Percentiles rank a stretch among this genome's conserved stretches.
These are phyloP conservation scores for Sarcodon sp. DNA, from an alignment of 768 basidiomycete species.

Conservation along the genomic window DNA sequence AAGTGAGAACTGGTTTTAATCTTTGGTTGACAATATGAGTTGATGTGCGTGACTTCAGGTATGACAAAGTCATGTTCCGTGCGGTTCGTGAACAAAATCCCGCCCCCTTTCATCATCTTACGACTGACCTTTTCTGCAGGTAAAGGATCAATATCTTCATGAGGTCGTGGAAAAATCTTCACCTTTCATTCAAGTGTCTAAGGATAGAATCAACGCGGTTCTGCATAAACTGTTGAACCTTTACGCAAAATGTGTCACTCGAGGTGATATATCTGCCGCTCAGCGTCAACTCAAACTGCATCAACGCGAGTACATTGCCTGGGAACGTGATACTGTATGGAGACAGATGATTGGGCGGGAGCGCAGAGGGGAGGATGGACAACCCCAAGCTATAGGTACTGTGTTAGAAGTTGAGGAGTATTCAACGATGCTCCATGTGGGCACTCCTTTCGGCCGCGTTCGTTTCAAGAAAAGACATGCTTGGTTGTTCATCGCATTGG, in stretches of 20 bases:
- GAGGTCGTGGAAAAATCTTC: conserved; percentile 48
- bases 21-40: conserved; percentile 3
- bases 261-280: conserved; percentile 54
- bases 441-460: conserved; percentile 56
- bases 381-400: conserved; percentile 9
- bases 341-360: conserved; percentile 85
- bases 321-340: conserved; percentile 98
- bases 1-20: conserved; percentile 42
- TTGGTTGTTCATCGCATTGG: conserved; percentile 41
- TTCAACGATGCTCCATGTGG: conserved; percentile 24
- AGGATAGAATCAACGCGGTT: conserved; percentile 45
- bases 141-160: conserved; percentile 70
- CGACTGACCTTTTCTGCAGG: conserved; percentile 21
- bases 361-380: conserved; percentile 42
- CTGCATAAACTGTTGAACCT: conserved; percentile 50
- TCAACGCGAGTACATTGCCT: conserved; percentile 88
- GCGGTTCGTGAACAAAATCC: conserved; percentile 23
- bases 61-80: conserved; percentile 85
- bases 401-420: conserved; percentile 32
- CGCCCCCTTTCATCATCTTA: not conserved
- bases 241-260: conserved; percentile 79
- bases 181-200: conserved; percentile 59
- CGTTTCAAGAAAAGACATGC: conserved; percentile 52
- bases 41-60: conserved; percentile 30
- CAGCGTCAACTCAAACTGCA: conserved; percentile 75